Evolutionary conservation across 2,329 filamentous ascomycete species (phyloP), one percentile per base, ranked within the genome.

Genomic region (Monosporascus ibericus): DNA sequence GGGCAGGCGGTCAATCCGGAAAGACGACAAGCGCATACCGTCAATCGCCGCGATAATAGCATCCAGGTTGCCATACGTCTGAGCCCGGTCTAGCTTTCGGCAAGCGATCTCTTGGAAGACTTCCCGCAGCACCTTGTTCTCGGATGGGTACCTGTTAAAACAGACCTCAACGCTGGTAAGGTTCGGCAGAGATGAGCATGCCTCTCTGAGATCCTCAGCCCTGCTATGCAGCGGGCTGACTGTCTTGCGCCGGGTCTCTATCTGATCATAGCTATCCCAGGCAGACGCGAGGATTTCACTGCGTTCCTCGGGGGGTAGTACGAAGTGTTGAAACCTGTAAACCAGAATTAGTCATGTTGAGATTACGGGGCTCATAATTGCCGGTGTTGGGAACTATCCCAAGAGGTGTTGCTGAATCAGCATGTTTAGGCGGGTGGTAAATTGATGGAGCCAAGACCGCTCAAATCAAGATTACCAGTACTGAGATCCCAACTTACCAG

Each of bases 1-100:
- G 7, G 73, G 74, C 48, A 76, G 65, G 14, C 72, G 69, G 59
- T 76, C 73, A 51, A 76, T 65, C 48, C 69, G 64, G 52, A 76
- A 68, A 5, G 70, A 69, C 11, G 61, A 57, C 42, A 75, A 63
- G 20, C 60, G 61, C 34, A 68, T 57, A 34, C 70, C 69, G 39
- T 71, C 66, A 49, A 71, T 54, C 30, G 71, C 70, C 36, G 67
- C 67, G 39, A 72, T 66, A 53, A 74, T 67, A 51, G 69, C 64
- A 55, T 72, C 68, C 44, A 74, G 59, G 54, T 72, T 70, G 58
- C 69, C 68, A 58, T 68, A 69, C 18, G 70, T 71, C 53, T 65
- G 62, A 34, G 58, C 60, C 37, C 69, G 66, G 56, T 74, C 68
- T 52, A 71, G 60, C 57, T 72, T 72, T 55, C 70, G 64, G 60